Evolutionary conservation across 208 protist species (phyloP).

Genomic region (Histomonas meleagridis): DNA sequence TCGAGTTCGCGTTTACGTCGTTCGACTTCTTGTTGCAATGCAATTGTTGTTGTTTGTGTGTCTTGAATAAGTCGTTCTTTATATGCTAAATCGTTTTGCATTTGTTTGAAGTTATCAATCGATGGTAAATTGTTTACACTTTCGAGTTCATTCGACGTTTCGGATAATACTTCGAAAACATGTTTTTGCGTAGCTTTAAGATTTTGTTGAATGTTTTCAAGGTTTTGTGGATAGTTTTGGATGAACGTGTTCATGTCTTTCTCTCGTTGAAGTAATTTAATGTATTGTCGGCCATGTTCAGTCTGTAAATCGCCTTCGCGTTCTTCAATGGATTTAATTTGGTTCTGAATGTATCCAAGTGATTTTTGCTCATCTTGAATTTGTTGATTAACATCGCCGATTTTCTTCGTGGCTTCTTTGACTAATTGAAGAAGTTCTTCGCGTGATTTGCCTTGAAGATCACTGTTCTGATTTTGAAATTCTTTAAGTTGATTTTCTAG

Average conservation of each 20-base stretch:
- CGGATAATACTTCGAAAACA: not conserved
- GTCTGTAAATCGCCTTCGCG: not conserved
- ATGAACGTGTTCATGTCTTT: constrained; percentile 28
- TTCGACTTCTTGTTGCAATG: not conserved
- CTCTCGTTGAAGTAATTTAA: not conserved
- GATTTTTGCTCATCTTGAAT: constrained; percentile 21
- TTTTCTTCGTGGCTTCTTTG: not conserved
- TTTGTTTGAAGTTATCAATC: not conserved
- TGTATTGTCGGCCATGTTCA: not conserved
- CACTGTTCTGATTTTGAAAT: not conserved
- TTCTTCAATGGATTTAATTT: not conserved
- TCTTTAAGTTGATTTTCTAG: not conserved
- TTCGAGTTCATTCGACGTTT: not conserved
- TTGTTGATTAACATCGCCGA: not conserved
- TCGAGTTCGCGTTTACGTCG: not conserved
- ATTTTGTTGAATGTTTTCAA: not conserved
- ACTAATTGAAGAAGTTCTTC: constrained; percentile 20
- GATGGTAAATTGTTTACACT: not conserved
- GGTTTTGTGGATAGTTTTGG: not conserved
- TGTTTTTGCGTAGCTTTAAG: not conserved
- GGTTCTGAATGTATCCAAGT: not conserved
- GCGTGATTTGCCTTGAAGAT: not conserved
- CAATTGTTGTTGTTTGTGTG: not conserved
- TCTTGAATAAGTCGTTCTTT: not conserved
- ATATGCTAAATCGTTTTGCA: not conserved